Percentiles rank a stretch among this genome's conserved stretches.
Conservation (phyloP, 139 green algal species). For the Dunaliella sp. region DNA sequence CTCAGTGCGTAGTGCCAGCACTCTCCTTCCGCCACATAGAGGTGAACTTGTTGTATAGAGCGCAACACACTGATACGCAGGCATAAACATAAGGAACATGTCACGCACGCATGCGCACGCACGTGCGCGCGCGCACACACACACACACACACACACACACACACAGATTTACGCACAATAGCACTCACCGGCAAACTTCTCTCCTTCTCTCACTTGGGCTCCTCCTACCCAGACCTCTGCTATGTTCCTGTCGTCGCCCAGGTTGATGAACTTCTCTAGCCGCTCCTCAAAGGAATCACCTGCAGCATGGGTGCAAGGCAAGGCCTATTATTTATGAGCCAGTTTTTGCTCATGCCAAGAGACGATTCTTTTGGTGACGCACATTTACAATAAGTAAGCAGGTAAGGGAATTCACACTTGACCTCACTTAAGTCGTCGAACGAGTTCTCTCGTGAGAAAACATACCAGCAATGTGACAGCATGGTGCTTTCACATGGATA, state of each 20-base stretch:
- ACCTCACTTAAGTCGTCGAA: too few relatives aligned
- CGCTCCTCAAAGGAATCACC: slow-evolving; percentile 31
- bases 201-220: slow-evolving; percentile 24
- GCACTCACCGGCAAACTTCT: slow-evolving; percentile 13
- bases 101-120: neutral
- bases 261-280: slow-evolving; percentile 66
- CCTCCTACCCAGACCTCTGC: slow-evolving; percentile 54
- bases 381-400: too few relatives aligned
- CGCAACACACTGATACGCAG: neutral
- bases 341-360: too few relatives aligned
- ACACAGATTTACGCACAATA: neutral
- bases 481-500: too few relatives aligned
- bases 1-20: too few relatives aligned
- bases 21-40: too few relatives aligned
- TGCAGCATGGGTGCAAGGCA: neutral
- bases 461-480: too few relatives aligned
- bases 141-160: neutral
- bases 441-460: too few relatives aligned
- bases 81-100: neutral
- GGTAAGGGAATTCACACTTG: too few relatives aligned
- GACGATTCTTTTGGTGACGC: too few relatives aligned
- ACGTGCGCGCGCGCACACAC: neutral
- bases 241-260: slow-evolving; percentile 72
- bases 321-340: neutral
- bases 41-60: neutral